These are phyloP conservation scores for Cylindrotheca fusiformis DNA, from an alignment of 108 stramenopile species.

Conservation along the genomic window DNA sequence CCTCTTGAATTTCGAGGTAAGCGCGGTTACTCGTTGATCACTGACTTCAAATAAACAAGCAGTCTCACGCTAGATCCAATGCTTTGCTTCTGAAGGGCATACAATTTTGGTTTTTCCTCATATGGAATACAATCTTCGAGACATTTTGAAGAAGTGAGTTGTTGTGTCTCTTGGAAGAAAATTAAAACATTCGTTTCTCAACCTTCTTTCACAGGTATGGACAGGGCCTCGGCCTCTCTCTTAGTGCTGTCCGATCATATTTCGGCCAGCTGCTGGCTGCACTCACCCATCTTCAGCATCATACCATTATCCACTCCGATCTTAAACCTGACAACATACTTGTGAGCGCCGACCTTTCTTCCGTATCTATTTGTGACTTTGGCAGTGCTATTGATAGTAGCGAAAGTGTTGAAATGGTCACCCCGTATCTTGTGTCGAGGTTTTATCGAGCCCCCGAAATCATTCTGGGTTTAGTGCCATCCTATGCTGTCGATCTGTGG, in stretches of 20 bases:
- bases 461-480: slow-evolving; percentile 93
- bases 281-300: slow-evolving; percentile 74
- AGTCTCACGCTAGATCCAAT: background rate
- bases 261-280: slow-evolving; percentile 90
- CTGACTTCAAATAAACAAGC: background rate
- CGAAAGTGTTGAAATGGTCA: slow-evolving; percentile 48
- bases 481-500: slow-evolving; percentile 94
- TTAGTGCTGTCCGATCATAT: slow-evolving; percentile 89
- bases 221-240: slow-evolving; percentile 85
- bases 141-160: slow-evolving; percentile 36
- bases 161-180: background rate
- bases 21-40: background rate
- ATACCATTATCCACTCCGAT: slow-evolving; percentile 95
- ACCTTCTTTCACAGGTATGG: slow-evolving; percentile 48
- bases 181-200: slow-evolving; percentile 44
- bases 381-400: slow-evolving; percentile 86
- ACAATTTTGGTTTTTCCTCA: slow-evolving; percentile 78
- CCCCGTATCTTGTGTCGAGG: slow-evolving; percentile 96
- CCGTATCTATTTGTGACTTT: slow-evolving; percentile 92
- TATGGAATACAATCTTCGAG: slow-evolving; percentile 47
- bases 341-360: slow-evolving; percentile 79
- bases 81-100: too few relatives aligned
- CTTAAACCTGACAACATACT: slow-evolving; percentile 99
- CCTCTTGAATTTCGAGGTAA: slow-evolving; percentile 29
- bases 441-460: slow-evolving; percentile 99